phyloP scores from a whole-genome alignment of 768 basidiomycete species.

The Leucosporidium yakuticum region DNA sequence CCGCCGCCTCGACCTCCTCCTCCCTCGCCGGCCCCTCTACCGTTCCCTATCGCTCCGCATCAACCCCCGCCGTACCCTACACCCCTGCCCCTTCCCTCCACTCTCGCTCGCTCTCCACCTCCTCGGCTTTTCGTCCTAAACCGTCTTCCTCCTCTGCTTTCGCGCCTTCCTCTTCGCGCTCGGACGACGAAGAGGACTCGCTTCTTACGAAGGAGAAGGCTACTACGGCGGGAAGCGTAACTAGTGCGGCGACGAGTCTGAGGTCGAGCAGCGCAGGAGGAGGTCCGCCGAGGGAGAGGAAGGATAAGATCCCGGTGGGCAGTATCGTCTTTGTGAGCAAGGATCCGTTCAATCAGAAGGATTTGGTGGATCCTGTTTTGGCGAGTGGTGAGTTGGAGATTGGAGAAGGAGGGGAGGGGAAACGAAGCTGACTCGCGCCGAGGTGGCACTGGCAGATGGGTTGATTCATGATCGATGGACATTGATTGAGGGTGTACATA shows the following conservation, averaged over 20 bases:
- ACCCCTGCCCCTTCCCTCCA: neutral
- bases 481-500: neutral
- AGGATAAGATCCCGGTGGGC: slow-evolving; percentile 5
- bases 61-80: neutral
- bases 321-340: slow-evolving; percentile 10
- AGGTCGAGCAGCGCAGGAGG: neutral
- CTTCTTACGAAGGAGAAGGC: neutral
- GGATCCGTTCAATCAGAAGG: slow-evolving; percentile 18
- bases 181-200: neutral
- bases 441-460: slow-evolving; percentile 14
- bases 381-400: slow-evolving; percentile 16
- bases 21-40: neutral
- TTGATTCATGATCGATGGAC: slow-evolving; percentile 31
- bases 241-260: neutral
- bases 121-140: neutral
- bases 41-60: neutral
- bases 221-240: neutral
- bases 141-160: too few relatives aligned
- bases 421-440: neutral
- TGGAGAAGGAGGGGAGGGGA: neutral
- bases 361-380: slow-evolving; percentile 25
- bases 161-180: too few relatives aligned
- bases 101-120: neutral
- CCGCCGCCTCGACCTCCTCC: too few relatives aligned
- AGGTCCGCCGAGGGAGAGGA: slow-evolving; percentile 6